These are phyloP conservation scores for Saccharomyces hybrid DNA, from an alignment of 1,139 yeast species.

Conservation along the genomic window DNA sequence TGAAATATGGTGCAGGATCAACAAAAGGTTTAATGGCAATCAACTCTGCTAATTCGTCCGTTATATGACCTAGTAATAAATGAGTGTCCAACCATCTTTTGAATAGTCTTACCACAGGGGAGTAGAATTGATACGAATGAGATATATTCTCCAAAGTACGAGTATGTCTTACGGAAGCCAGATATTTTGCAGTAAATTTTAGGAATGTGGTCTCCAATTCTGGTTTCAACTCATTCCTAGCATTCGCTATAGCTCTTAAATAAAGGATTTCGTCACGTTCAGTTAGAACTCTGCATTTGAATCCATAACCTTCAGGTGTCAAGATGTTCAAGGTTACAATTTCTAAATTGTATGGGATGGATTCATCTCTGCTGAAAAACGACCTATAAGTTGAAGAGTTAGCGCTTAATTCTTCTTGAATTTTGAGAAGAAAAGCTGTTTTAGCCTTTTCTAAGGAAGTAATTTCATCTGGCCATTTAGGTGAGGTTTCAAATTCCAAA, in stretches of 20 bases:
- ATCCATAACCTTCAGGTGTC: constrained; percentile 85
- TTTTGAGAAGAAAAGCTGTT: constrained; percentile 75
- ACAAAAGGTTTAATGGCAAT: constrained; percentile 79
- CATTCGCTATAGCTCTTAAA: constrained; percentile 58
- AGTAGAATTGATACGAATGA: constrained; percentile 64
- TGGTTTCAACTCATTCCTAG: constrained; percentile 50
- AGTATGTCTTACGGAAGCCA: constrained; percentile 73
- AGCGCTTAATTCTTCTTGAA: constrained; percentile 48
- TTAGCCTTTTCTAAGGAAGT: constrained; percentile 81
- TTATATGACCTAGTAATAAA: constrained; percentile 56
- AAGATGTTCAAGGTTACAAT: constrained; percentile 55
- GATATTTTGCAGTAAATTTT: constrained; percentile 58
- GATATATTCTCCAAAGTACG: constrained; percentile 66
- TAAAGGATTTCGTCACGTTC: constrained; percentile 77
- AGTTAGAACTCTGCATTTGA: constrained; percentile 62
- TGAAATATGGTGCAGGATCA: constrained; percentile 73
- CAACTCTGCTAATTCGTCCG: constrained; percentile 75
- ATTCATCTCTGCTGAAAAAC: constrained; percentile 54
- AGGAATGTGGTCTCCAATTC: constrained; percentile 56
- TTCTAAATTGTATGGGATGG: constrained; percentile 57
- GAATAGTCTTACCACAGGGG: constrained; percentile 75
- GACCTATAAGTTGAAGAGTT: constrained; percentile 48
- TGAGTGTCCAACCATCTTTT: constrained; percentile 83
- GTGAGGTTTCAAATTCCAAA: constrained; percentile 80
- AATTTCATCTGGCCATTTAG: constrained; percentile 94